Percentiles rank a stretch among this genome's conserved stretches.
These are phyloP conservation scores for Cystofilobasidium ferigula DNA, from an alignment of 768 basidiomycete species.

Conservation along the genomic window DNA sequence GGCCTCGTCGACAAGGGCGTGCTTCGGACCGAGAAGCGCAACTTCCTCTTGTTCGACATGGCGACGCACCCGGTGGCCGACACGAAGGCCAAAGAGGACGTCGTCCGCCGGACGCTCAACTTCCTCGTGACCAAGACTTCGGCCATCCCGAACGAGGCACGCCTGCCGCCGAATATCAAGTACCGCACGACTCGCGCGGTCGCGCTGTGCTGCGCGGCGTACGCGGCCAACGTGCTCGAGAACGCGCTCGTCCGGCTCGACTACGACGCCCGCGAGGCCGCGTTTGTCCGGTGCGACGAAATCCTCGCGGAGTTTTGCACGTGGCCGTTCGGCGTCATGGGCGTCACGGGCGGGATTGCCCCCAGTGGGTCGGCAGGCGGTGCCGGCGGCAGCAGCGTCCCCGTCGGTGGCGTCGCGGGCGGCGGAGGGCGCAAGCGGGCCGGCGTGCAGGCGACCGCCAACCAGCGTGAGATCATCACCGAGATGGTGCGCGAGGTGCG, in stretches of 20 bases:
- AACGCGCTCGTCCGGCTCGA: constrained; percentile 79
- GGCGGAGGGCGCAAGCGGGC: constrained; percentile 24
- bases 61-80: constrained; percentile 97
- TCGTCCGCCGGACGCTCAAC: constrained; percentile 62
- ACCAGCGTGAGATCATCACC: constrained; percentile 38
- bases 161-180: constrained; percentile 55
- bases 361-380: neutral
- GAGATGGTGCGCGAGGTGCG: constrained; percentile 41
- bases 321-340: constrained; percentile 64
- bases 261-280: constrained; percentile 87
- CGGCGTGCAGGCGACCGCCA: constrained; percentile 32
- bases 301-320: constrained; percentile 77
- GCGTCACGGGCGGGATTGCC: constrained; percentile 13
- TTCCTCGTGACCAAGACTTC: constrained; percentile 75
- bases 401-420: constrained; percentile 20
- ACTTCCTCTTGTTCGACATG: constrained; percentile 99
- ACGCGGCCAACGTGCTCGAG: constrained; percentile 88
- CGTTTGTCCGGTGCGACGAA: constrained; percentile 88
- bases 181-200: constrained; percentile 71
- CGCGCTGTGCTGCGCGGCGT: constrained; percentile 77
- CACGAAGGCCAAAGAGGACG: constrained; percentile 72
- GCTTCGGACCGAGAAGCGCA: constrained; percentile 96
- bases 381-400: neutral
- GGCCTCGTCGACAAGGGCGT: constrained; percentile 96
- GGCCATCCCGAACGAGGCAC: constrained; percentile 61